Evolutionary conservation across 2,329 filamentous ascomycete species (phyloP).

Genomic region (Clarireedia homoeocarpa): DNA sequence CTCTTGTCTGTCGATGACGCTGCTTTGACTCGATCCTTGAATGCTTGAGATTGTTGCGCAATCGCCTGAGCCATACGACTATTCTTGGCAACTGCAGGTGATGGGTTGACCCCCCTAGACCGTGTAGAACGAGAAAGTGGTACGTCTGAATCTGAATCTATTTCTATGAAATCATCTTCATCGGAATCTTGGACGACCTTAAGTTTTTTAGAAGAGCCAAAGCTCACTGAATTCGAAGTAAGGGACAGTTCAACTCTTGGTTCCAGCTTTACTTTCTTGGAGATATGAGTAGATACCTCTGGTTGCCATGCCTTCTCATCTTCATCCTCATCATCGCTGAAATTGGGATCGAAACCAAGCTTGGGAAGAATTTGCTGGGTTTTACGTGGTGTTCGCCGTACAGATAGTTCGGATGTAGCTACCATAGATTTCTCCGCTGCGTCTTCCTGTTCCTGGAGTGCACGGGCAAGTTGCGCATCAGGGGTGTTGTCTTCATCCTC

Average conservation of each 20-base stretch:
- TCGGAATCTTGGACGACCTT: slow-evolving; percentile 16
- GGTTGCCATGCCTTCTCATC: slow-evolving; percentile 1
- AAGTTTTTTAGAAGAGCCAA: slow-evolving; percentile 14
- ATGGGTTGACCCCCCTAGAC: neutral
- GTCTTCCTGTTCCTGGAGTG: slow-evolving; percentile 50
- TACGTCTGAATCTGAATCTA: slow-evolving; percentile 15
- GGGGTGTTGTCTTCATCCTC: slow-evolving; percentile 34
- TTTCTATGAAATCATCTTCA: slow-evolving; percentile 20
- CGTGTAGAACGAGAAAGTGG: slow-evolving; percentile 5
- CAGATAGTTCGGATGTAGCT: slow-evolving; percentile 29
- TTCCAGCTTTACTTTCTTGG: slow-evolving; percentile 21
- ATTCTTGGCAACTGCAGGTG: neutral
- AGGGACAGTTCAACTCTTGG: slow-evolving; percentile 23
- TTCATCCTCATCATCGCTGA: slow-evolving; percentile 11
- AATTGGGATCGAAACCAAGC: slow-evolving; percentile 9
- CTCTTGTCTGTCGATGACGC: neutral
- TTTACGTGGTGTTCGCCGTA: slow-evolving; percentile 16
- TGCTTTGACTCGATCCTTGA: neutral
- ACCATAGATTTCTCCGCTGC: slow-evolving; percentile 16
- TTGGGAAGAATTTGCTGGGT: slow-evolving; percentile 10
- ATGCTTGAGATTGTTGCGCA: neutral
- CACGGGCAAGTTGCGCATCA: slow-evolving; percentile 47
- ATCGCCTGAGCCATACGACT: neutral
- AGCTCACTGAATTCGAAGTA: slow-evolving; percentile 22
- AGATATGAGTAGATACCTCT: slow-evolving; percentile 1